Evolutionary conservation across 108 stramenopile species (phyloP), one percentile per base, ranked within the genome.

Genomic region (Parietichytrium sp.): DNA sequence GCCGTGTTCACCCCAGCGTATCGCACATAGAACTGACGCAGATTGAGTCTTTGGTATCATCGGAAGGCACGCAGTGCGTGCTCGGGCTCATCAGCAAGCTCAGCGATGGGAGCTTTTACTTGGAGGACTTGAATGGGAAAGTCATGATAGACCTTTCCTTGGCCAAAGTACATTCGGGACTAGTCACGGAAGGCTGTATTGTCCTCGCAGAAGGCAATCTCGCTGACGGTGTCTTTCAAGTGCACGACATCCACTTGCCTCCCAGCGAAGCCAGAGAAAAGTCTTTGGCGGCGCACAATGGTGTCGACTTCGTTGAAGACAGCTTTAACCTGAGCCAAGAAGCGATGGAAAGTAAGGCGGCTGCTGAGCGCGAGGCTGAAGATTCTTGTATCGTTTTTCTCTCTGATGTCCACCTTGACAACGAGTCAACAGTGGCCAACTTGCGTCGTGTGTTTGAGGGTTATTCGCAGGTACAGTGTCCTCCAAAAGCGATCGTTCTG

Each of bases 321-420:
- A 42, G 61, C 15, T 33, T 45, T 20, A 33, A 33, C n/a, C 8
- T 33, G 6, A 23, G 38, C 8, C 38, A 72, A 27, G 45, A 8
- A 33, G 20, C 0, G 6, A 1, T 72, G 42, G 61, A 72, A 45
- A 72, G 42, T 25, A 72, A 45, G 61, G 16, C 20, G 1, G n/a
- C 23, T 45, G 3, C 45, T 7, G 61, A 89, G 78, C 79, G 83
- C 79, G 82, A 90, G 54, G 84, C 79, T 25, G 61, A 80, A 77
- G 91, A 93, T 30, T 85, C 90, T 8, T 91, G 91, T 90, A 92
- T 95, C 53, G 92, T 95, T 15, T 55, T 95, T 51, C 50, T 96
- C 29, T 93, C 93, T 1, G 92, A 98, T 72, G 88, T 96, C 18
- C 89, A 93, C 77, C 84, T 98, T 54, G 96, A 98, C 86, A 93